Percentiles rank a stretch among this genome's conserved stretches.
Conservation (phyloP, 2,329 filamentous ascomycete species). For the Fusarium sp. region DNA sequence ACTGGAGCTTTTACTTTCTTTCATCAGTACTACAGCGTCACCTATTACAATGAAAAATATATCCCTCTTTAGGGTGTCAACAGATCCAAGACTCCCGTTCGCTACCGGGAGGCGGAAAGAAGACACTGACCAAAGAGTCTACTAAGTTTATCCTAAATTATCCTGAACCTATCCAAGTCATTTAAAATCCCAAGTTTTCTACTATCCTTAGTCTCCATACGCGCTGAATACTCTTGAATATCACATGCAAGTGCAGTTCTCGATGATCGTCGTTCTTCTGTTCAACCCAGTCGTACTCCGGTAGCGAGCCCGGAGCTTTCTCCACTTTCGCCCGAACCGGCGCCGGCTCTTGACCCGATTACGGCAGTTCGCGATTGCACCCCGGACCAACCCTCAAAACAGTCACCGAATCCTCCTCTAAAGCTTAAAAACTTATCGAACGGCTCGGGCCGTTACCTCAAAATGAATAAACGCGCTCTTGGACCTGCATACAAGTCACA, state of each 20-base stretch:
- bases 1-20: no score
- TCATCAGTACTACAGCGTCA: no score
- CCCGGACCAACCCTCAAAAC: slow-evolving; percentile 14
- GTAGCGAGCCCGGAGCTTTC: background rate
- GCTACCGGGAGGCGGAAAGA: background rate
- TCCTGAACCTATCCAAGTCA: rapidly evolving
- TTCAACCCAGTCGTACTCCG: background rate
- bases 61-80: background rate
- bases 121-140: background rate
- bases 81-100: background rate
- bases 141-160: background rate
- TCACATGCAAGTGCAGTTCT: background rate
- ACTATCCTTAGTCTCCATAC: background rate
- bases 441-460: slow-evolving; percentile 35
- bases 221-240: rapidly evolving
- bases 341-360: slow-evolving; percentile 32
- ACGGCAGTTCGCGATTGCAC: slow-evolving; percentile 23
- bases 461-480: slow-evolving; percentile 13
- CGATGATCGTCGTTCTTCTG: background rate
- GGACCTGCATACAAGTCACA: slow-evolving; percentile 12
- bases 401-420: slow-evolving; percentile 15
- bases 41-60: no score
- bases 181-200: background rate
- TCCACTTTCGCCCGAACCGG: slow-evolving; percentile 25
- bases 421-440: background rate